Evolutionary conservation across 176 grass and related monocot genomes (phyloP).

Genomic region (Hyparrhenia diplandra): DNA sequence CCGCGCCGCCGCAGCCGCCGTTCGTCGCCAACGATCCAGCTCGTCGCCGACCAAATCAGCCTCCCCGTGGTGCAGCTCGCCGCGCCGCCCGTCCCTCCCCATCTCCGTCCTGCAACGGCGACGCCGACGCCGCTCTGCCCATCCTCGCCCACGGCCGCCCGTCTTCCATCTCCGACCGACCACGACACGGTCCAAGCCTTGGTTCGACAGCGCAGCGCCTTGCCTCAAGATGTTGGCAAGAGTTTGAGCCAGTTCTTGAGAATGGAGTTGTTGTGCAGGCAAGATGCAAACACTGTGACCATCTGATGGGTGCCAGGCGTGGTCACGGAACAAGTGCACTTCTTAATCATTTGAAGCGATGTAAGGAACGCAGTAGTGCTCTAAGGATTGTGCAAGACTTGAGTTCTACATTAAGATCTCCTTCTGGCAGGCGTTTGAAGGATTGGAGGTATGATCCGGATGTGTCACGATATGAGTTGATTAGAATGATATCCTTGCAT

Average conservation of each 20-base stretch:
- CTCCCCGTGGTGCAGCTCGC: too few relatives aligned
- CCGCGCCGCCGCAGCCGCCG: too few relatives aligned
- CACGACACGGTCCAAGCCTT: too few relatives aligned
- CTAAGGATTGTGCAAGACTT: background rate
- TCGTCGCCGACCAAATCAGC: too few relatives aligned
- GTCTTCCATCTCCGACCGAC: too few relatives aligned
- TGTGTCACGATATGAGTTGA: background rate
- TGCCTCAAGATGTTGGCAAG: background rate
- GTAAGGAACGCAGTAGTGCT: background rate
- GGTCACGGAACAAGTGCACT: conserved; percentile 10
- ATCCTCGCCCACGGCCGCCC: too few relatives aligned
- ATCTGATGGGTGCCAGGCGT: background rate
- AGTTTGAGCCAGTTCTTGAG: background rate
- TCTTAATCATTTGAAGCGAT: background rate
- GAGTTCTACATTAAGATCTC: conserved; percentile 5
- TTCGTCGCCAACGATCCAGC: too few relatives aligned
- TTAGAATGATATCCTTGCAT: background rate
- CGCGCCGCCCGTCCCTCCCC: too few relatives aligned
- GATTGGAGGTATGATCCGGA: background rate
- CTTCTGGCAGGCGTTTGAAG: background rate
- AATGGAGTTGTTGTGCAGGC: background rate
- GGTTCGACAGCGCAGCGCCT: too few relatives aligned
- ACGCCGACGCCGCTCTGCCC: too few relatives aligned
- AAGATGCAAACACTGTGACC: background rate
- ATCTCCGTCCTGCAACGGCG: too few relatives aligned